Percentiles rank a stretch among this genome's conserved stretches.
phyloP scores from a whole-genome alignment of 2,329 filamentous ascomycete species.

The Colletotrichum truncatum region DNA sequence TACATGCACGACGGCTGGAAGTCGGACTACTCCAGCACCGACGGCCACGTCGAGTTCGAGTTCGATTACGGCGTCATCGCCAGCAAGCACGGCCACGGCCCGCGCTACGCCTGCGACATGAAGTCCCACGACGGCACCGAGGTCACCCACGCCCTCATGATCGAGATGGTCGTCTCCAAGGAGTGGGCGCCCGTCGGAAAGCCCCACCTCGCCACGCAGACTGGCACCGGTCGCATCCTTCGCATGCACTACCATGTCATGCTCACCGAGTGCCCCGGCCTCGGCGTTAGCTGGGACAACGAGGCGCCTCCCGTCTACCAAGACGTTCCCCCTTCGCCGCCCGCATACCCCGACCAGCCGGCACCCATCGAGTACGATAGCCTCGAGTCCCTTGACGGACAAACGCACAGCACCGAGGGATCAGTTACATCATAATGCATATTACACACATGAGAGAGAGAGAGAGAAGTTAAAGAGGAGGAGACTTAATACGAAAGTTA shows the following conservation, averaged over 20 bases:
- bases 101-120: slow-evolving; percentile 79
- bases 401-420: slow-evolving; percentile 24
- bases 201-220: slow-evolving; percentile 77
- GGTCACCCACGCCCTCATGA: slow-evolving; percentile 84
- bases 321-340: slow-evolving; percentile 89
- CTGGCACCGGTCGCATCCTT: slow-evolving; percentile 88
- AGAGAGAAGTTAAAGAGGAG: not conserved
- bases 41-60: slow-evolving; percentile 78
- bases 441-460: not conserved
- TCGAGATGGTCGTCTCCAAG: slow-evolving; percentile 94
- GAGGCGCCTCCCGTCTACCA: slow-evolving; percentile 94
- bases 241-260: slow-evolving; percentile 89
- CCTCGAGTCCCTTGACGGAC: slow-evolving; percentile 46
- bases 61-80: slow-evolving; percentile 72
- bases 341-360: slow-evolving; percentile 64
- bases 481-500: not conserved
- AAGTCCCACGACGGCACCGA: slow-evolving; percentile 79
- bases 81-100: slow-evolving; percentile 54
- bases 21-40: slow-evolving; percentile 63
- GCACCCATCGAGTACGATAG: slow-evolving; percentile 50
- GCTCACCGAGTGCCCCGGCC: slow-evolving; percentile 83
- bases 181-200: slow-evolving; percentile 82
- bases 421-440: not conserved
- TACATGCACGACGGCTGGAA: slow-evolving; percentile 93
- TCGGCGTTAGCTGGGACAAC: slow-evolving; percentile 97